A percentile compares a stretch with the other conserved stretches of the same genome.
Conservation (phyloP, 2,329 filamentous ascomycete species). For the Monosporascus sp. region DNA sequence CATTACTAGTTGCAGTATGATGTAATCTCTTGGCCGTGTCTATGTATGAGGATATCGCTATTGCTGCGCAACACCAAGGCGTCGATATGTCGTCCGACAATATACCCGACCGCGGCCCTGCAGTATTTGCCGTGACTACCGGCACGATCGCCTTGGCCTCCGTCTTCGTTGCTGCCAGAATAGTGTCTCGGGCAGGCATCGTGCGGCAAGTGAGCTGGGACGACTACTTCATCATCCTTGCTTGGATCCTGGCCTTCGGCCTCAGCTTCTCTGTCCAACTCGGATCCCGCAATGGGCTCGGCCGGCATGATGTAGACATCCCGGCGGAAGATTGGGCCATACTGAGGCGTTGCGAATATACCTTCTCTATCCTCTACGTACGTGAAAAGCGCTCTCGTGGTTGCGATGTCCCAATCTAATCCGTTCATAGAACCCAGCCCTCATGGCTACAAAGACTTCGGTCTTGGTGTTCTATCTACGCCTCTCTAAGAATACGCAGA, state of each 20-base stretch:
- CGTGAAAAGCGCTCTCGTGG: conserved; percentile 17
- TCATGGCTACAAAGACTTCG: conserved; percentile 91
- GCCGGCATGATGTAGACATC: conserved; percentile 61
- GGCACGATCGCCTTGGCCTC: conserved; percentile 65
- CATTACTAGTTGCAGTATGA: not conserved
- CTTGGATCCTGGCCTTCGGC: conserved; percentile 69
- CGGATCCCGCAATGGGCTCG: conserved; percentile 60
- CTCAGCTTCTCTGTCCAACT: conserved; percentile 62
- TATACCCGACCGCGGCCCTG: conserved; percentile 45
- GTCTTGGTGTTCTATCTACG: conserved; percentile 87
- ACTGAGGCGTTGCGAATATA: conserved; percentile 58
- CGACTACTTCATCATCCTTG: conserved; percentile 74
- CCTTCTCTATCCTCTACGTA: conserved; percentile 60
- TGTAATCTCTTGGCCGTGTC: not conserved
- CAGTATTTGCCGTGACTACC: conserved; percentile 66
- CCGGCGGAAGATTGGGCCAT: conserved; percentile 38
- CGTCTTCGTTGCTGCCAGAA: conserved; percentile 67
- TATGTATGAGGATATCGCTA: not conserved
- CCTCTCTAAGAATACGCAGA: conserved; percentile 71
- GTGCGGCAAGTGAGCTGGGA: conserved; percentile 69
- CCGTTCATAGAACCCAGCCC: conserved; percentile 65
- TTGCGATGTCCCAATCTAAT: conserved; percentile 7
- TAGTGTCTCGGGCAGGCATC: conserved; percentile 68
- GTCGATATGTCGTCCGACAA: conserved; percentile 13
- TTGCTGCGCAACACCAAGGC: conserved; percentile 19